Percentiles rank a stretch among this genome's conserved stretches.
Conservation (phyloP, 257 asterid genomes). For the Haberlea rhodopensis region DNA sequence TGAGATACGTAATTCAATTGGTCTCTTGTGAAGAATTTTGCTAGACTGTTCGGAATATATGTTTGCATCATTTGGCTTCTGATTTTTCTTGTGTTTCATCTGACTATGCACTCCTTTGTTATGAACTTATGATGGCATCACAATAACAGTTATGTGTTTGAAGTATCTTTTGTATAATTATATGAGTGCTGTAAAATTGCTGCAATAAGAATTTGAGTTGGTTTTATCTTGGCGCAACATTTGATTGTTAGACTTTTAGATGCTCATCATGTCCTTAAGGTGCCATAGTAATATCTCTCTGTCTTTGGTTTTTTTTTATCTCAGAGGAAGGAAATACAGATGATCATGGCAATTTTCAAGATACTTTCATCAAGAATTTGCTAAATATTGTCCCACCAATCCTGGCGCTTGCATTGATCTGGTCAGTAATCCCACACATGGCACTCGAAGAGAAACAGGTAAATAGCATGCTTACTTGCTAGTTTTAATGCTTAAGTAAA, state of each 20-base stretch:
- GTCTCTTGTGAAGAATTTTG: neutral
- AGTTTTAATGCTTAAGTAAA: neutral
- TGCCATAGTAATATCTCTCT: conserved; percentile 2
- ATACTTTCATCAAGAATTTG: conserved; percentile 29
- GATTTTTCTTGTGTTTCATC: too few species aligned
- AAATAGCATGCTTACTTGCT: conserved; percentile 16
- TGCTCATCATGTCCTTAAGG: conserved; percentile 20
- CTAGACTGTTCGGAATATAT: neutral
- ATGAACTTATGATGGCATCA: neutral
- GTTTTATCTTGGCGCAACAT: neutral
- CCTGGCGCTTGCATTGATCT: conserved; percentile 40
- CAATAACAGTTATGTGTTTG: neutral
- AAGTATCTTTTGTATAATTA: neutral
- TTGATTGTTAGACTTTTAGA: neutral
- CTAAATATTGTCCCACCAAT: conserved; percentile 40
- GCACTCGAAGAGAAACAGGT: conserved; percentile 65
- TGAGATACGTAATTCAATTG: neutral
- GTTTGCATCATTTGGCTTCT: neutral
- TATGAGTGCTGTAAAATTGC: conserved; percentile 12
- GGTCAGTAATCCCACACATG: conserved; percentile 36
- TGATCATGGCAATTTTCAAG: conserved; percentile 34
- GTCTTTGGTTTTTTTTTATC: conserved; percentile 17
- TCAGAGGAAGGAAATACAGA: conserved; percentile 65
- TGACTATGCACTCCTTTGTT: too few species aligned
- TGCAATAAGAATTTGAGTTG: conserved; percentile 1